These are phyloP conservation scores for Alternaria sp. DNA, from an alignment of 2,329 filamentous ascomycete species.

Conservation along the genomic window DNA sequence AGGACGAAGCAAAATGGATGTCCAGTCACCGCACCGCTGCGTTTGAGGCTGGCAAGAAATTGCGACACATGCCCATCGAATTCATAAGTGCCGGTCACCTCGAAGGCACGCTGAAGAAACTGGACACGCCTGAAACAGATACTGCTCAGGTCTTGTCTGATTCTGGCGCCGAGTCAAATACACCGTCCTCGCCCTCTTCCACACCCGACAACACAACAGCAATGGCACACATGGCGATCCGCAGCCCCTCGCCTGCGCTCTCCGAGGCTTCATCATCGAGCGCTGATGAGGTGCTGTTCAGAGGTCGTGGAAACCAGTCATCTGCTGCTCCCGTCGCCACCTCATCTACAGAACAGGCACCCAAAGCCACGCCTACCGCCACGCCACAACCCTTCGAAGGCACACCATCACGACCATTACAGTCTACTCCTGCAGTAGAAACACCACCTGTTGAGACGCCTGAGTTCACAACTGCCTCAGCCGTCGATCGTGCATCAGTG, in stretches of 20 bases:
- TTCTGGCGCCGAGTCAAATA: constrained; percentile 20
- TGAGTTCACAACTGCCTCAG: constrained; percentile 9
- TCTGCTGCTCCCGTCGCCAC: constrained; percentile 9
- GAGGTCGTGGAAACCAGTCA: constrained; percentile 34
- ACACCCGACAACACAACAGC: constrained; percentile 31
- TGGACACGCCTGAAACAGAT: constrained; percentile 24
- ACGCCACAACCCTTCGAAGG: not conserved
- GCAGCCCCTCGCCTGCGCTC: constrained; percentile 47
- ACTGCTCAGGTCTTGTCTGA: constrained; percentile 12
- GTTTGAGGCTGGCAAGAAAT: constrained; percentile 58
- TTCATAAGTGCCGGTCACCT: constrained; percentile 68
- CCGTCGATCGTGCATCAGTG: constrained; percentile 3
- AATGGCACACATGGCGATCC: constrained; percentile 45
- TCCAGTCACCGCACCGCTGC: constrained; percentile 57
- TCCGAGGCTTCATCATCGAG: constrained; percentile 36
- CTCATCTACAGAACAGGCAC: not conserved
- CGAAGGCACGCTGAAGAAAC: constrained; percentile 46
- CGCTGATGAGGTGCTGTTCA: constrained; percentile 68
- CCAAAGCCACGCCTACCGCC: not conserved
- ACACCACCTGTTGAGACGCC: not conserved
- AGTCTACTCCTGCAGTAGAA: not conserved
- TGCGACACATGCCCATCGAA: constrained; percentile 64
- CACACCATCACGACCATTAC: not conserved
- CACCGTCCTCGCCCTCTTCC: constrained; percentile 25
- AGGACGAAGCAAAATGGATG: constrained; percentile 67